Evolutionary conservation across 2,329 filamentous ascomycete species (phyloP), one percentile per base, ranked within the genome.

Genomic region (Aureobasidium melanogenum): DNA sequence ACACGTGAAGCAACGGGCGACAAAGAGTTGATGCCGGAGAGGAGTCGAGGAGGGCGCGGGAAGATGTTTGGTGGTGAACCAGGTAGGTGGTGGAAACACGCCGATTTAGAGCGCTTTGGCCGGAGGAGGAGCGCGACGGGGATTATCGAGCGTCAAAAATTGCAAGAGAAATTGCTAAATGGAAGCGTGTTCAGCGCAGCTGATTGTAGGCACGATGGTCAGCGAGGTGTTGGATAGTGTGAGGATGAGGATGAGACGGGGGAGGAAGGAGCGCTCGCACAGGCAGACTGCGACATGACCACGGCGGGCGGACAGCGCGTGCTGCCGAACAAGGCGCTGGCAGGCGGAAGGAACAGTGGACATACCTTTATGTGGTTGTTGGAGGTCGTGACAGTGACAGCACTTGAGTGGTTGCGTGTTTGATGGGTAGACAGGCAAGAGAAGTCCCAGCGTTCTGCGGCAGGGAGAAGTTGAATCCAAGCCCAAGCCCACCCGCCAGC

Each of bases 341-440:
- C n/a, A 17, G 39, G 14, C 30, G 32, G 5, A 19, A 22, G 19
- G 32, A 38, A 38, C 19, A 52, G 36, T 19, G 7, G 24, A 54
- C 50, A 36, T 54, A 54, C 50, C 50, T 52, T 54, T 28, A 12
- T 39, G 50, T 30, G 34, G 50, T 54, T 54, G 50, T 54, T 24
- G 30, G 12, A 34, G 48, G 48, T 51, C 48, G 48, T 51, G 48
- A 51, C 48, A 51, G 48, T 51, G 48, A 51, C 48, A 51, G 48
- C 48, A 38, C 32, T 51, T 24, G 39, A n/a, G 52, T 43, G 19
- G 19, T 28, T 28, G 54, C 47, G 54, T 58, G 54, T 58, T 58
- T 58, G 54, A 43, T 44, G 54, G 17, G 54, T 54, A 30, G 50
- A 54, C 34, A 54, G 47, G 50, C 36, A 28, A 39, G 22, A 39